Evolutionary conservation across 164 flowering plant genomes (phyloP).

Genomic region (Dillenia turbinata): DNA sequence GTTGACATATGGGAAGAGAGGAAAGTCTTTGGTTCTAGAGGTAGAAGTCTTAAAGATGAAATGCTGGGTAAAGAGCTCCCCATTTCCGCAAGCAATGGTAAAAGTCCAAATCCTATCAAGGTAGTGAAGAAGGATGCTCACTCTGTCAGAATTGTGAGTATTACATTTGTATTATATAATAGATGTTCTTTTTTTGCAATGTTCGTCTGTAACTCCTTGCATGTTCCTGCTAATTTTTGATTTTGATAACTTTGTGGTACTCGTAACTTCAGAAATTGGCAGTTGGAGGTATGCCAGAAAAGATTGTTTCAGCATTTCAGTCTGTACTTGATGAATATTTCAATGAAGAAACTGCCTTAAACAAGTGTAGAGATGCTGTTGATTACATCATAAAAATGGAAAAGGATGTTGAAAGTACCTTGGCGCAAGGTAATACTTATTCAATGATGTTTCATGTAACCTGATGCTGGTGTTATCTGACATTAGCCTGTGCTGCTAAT

Average conservation of each 20-base stretch:
- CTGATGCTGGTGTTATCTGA: too few species aligned
- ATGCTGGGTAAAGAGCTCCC: constrained; percentile 59
- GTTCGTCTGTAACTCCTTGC: too few species aligned
- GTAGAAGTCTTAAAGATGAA: constrained; percentile 74
- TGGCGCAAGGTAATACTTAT: constrained; percentile 42
- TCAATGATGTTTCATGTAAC: not conserved
- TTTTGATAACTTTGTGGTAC: not conserved
- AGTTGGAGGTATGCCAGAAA: constrained; percentile 81
- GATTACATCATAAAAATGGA: constrained; percentile 42
- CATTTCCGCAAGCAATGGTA: constrained; percentile 46
- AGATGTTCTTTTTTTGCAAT: constrained; percentile 1
- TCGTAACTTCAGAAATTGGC: constrained; percentile 66
- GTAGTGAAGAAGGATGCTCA: constrained; percentile 77
- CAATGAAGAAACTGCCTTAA: constrained; percentile 58
- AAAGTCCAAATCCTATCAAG: constrained; percentile 59
- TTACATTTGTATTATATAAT: too few species aligned
- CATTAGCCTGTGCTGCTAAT: too few species aligned
- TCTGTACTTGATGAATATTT: constrained; percentile 54
- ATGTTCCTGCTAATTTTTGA: too few species aligned
- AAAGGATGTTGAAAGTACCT: constrained; percentile 42
- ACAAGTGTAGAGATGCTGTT: constrained; percentile 50
- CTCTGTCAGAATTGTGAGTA: constrained; percentile 75
- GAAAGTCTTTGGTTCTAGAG: constrained; percentile 95
- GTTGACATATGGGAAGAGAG: constrained; percentile 94
- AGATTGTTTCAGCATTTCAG: constrained; percentile 74